These are phyloP conservation scores for Diaporthe citrichinensis DNA, from an alignment of 2,329 filamentous ascomycete species.

Conservation along the genomic window DNA sequence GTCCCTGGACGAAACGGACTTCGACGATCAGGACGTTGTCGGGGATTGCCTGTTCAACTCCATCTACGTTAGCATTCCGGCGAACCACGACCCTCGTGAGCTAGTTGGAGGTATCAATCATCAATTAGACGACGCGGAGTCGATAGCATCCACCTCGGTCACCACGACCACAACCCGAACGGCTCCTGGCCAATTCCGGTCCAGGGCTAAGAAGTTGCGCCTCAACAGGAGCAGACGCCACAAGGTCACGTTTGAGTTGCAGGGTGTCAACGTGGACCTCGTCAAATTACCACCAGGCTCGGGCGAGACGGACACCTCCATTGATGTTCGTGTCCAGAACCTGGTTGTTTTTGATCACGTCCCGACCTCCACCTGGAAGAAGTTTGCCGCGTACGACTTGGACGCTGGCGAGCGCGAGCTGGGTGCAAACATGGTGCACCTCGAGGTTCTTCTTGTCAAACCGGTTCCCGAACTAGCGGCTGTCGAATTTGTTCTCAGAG, in stretches of 20 bases:
- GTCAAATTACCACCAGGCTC: slow-evolving; percentile 82
- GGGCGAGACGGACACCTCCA: slow-evolving; percentile 87
- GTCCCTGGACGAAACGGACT: slow-evolving; percentile 70
- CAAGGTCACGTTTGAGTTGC: slow-evolving; percentile 95
- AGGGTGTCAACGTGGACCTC: slow-evolving; percentile 86
- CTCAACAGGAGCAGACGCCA: slow-evolving; percentile 89
- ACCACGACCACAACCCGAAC: slow-evolving; percentile 70
- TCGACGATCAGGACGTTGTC: slow-evolving; percentile 87
- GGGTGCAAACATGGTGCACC: slow-evolving; percentile 88
- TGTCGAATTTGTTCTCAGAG: slow-evolving; percentile 88
- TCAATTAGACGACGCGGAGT: slow-evolving; percentile 93
- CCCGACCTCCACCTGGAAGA: slow-evolving; percentile 97
- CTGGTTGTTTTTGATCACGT: slow-evolving; percentile 95
- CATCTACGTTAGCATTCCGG: slow-evolving; percentile 94
- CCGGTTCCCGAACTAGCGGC: slow-evolving; percentile 88
- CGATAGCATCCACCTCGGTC: slow-evolving; percentile 82
- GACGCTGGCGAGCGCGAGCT: slow-evolving; percentile 90
- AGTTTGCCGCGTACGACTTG: slow-evolving; percentile 94
- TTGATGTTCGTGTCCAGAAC: slow-evolving; percentile 86
- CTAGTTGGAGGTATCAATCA: slow-evolving; percentile 88
- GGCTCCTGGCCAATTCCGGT: slow-evolving; percentile 55
- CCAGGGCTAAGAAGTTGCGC: slow-evolving; percentile 72
- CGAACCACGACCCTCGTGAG: slow-evolving; percentile 87
- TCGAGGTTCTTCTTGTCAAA: slow-evolving; percentile 90
- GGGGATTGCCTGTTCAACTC: slow-evolving; percentile 98